Evolutionary conservation across 73 alveolate species (phyloP).

Genomic region (Diophrys appendiculata): DNA sequence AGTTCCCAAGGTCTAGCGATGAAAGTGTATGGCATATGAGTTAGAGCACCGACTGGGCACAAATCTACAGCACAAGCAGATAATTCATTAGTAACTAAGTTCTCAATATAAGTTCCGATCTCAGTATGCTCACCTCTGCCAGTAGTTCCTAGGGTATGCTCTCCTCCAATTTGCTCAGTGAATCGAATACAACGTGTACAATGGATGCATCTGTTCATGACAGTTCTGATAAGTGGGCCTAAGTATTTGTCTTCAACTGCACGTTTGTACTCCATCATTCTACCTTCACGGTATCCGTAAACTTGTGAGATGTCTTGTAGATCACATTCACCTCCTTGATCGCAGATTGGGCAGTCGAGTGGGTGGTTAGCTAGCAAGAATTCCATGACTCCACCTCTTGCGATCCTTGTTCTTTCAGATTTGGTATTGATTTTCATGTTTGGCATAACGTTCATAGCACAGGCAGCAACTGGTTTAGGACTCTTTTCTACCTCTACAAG

Average conservation of each 20-base stretch:
- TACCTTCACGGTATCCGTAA: conserved; percentile 82
- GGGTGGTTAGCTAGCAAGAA: conserved; percentile 94
- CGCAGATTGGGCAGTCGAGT: conserved; percentile 90
- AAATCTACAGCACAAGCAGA: conserved; percentile 87
- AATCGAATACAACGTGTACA: conserved; percentile 90
- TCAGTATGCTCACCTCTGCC: conserved; percentile 89
- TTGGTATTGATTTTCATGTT: conserved; percentile 85
- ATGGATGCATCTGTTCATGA: conserved; percentile 92
- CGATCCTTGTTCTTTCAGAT: conserved; percentile 83
- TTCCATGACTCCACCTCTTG: conserved; percentile 95
- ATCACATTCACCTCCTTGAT: conserved; percentile 96
- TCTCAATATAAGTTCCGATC: conserved; percentile 86
- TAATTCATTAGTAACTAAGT: conserved; percentile 82
- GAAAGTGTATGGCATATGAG: conserved; percentile 85
- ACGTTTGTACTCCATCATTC: conserved; percentile 84
- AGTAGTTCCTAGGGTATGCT: conserved; percentile 74
- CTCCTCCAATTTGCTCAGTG: conserved; percentile 85
- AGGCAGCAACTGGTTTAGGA: conserved; percentile 89
- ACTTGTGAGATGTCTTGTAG: conserved; percentile 82
- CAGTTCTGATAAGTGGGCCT: conserved; percentile 86
- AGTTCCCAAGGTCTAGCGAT: conserved; percentile 93
- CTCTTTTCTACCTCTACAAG: conserved; percentile 86
- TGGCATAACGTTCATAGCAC: conserved; percentile 87
- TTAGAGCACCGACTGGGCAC: conserved; percentile 95
- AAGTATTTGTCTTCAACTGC: conserved; percentile 90